These are phyloP conservation scores for Micromonas commoda DNA, from an alignment of 139 green algal genomes.

Conservation along the genomic window DNA sequence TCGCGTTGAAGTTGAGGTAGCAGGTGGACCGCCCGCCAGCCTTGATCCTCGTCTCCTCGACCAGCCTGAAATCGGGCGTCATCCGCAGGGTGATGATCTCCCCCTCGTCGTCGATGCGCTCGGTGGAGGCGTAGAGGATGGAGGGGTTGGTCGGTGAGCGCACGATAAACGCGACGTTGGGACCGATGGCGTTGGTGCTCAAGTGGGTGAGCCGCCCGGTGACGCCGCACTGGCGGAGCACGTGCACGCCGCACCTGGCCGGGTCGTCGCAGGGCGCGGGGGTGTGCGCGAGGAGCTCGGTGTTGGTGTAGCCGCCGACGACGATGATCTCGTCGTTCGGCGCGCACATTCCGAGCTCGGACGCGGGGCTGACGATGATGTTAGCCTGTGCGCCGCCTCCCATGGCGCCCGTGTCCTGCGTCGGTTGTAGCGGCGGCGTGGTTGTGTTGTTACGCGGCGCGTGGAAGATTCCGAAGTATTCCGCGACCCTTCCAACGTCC, in stretches of 20 bases:
- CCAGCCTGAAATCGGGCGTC: background rate
- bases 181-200: slow-evolving; percentile 9
- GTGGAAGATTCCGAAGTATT: background rate
- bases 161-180: slow-evolving; percentile 28
- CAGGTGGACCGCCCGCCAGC: slow-evolving; percentile 23
- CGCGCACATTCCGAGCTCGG: background rate
- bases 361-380: background rate
- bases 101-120: slow-evolving; percentile 29
- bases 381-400: background rate
- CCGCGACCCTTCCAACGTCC: too few species aligned
- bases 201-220: background rate
- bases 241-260: background rate
- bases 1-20: slow-evolving; percentile 26
- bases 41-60: background rate
- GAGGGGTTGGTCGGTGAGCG: slow-evolving; percentile 1
- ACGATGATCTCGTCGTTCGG: background rate
- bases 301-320: slow-evolving; percentile 14
- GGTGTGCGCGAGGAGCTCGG: slow-evolving; percentile 14
- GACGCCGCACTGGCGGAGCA: background rate
- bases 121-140: slow-evolving; percentile 30
- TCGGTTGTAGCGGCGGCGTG: background rate
- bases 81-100: slow-evolving; percentile 16
- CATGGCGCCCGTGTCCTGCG: background rate
- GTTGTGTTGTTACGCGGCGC: background rate
- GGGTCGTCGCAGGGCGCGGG: background rate